These are phyloP conservation scores for Austroboletus olivaceoglutinosus DNA, from an alignment of 1,284 basidiomycete species.

Conservation along the genomic window DNA sequence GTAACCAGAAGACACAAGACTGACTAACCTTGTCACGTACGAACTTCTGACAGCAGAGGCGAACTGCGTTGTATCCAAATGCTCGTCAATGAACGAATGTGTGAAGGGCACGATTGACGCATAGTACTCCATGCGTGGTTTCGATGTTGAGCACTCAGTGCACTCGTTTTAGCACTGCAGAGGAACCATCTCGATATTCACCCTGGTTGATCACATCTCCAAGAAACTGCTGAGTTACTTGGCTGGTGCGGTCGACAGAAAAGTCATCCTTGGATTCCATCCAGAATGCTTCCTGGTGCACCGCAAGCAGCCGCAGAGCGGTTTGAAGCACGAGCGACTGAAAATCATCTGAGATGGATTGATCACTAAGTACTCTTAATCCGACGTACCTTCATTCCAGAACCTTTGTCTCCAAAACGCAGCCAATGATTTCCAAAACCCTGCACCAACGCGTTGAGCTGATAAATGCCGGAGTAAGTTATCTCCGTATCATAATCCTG, in stretches of 20 bases:
- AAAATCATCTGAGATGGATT: constrained; percentile 4
- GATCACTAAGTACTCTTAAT: neutral
- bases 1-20: too few species aligned
- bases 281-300: constrained; percentile 50
- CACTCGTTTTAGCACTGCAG: constrained; percentile 38
- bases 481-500: constrained; percentile 29
- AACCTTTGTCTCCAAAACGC: constrained; percentile 55
- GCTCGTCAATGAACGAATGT: too few species aligned
- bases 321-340: constrained; percentile 61
- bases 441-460: constrained; percentile 51
- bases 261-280: constrained; percentile 71
- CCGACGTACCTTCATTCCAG: constrained; percentile 64
- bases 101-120: too few species aligned
- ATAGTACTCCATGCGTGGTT: constrained; percentile 45
- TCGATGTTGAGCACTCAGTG: constrained; percentile 60
- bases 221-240: constrained; percentile 37
- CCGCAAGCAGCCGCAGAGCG: constrained; percentile 49
- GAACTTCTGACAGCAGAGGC: too few species aligned
- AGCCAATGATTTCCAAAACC: constrained; percentile 46
- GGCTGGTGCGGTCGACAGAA: constrained; percentile 46
- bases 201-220: constrained; percentile 36
- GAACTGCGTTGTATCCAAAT: too few species aligned
- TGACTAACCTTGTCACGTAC: too few species aligned
- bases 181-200: constrained; percentile 29
- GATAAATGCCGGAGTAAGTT: constrained; percentile 42